These are phyloP conservation scores for Silybum marianum DNA, from an alignment of 129 eudicot genomes.

Conservation along the genomic window DNA sequence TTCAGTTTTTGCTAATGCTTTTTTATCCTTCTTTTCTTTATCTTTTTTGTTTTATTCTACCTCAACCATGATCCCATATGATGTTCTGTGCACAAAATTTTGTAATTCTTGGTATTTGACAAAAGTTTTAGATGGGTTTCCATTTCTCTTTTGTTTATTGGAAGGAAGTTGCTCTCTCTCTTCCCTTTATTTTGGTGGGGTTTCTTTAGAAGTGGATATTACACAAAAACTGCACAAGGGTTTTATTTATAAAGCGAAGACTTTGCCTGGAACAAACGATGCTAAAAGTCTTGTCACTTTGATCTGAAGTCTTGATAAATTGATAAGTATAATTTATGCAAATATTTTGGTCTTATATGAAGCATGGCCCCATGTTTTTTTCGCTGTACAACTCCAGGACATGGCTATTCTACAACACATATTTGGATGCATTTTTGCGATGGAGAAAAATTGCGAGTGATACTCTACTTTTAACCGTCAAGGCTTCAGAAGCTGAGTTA, in stretches of 20 bases:
- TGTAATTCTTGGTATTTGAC: slow-evolving; percentile 17
- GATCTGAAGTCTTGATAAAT: not conserved
- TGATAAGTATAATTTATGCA: too few species aligned
- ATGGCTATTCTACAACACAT: not conserved
- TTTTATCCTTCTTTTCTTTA: slow-evolving; percentile 1
- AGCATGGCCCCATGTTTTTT: not conserved
- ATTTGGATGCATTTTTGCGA: not conserved
- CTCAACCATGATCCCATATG: slow-evolving; percentile 22
- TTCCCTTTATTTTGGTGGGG: not conserved
- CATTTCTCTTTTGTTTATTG: slow-evolving; percentile 18
- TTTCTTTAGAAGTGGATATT: slow-evolving; percentile 6
- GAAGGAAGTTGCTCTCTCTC: not conserved
- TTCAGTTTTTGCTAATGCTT: slow-evolving; percentile 12
- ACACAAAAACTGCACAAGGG: not conserved
- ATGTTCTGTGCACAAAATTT: slow-evolving; percentile 21
- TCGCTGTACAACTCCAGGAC: not conserved
- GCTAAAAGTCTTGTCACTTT: not conserved
- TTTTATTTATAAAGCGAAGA: not conserved
- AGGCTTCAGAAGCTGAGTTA: not conserved
- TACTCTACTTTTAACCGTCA: too few species aligned
- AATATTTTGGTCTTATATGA: slow-evolving; percentile 1
- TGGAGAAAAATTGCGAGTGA: too few species aligned
- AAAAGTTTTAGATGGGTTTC: not conserved
- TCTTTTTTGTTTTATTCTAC: slow-evolving; percentile 13
- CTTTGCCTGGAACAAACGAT: not conserved